These are phyloP conservation scores for Toxoplasma gondii DNA, from an alignment of 169 alveolate species.

Conservation along the genomic window DNA sequence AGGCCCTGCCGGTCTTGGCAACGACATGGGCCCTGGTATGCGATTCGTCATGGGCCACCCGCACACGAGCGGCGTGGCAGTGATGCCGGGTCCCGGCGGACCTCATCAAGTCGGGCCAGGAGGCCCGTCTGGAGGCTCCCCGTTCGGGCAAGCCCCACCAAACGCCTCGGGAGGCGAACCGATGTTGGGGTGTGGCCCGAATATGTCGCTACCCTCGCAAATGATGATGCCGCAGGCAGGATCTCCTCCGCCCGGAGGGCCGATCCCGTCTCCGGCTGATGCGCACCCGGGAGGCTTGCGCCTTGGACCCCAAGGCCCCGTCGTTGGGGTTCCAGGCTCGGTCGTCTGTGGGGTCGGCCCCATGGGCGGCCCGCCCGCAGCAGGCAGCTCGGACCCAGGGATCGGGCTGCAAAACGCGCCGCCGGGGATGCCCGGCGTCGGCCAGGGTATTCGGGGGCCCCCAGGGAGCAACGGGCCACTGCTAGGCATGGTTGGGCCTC, in stretches of 20 bases:
- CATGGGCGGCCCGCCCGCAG: not conserved
- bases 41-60: not conserved
- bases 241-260: not conserved
- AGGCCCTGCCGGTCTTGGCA: not conserved
- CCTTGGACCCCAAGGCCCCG: not conserved
- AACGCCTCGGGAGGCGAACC: not conserved
- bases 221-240: conserved; percentile 6
- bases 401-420: not conserved
- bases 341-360: conserved; percentile 6
- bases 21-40: not conserved
- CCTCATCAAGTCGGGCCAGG: not conserved
- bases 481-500: not conserved
- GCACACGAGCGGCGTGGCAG: not conserved
- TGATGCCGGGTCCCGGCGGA: not conserved
- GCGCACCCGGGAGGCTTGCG: not conserved
- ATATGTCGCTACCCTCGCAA: not conserved
- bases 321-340: not conserved
- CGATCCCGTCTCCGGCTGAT: not conserved
- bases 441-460: not conserved
- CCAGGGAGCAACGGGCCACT: not conserved
- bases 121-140: not conserved
- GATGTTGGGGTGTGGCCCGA: not conserved
- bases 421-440: not conserved
- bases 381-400: not conserved
- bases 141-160: not conserved